Conservation (phyloP, 2,329 filamentous ascomycete species). For the Arthrobotrys megalospora region DNA sequence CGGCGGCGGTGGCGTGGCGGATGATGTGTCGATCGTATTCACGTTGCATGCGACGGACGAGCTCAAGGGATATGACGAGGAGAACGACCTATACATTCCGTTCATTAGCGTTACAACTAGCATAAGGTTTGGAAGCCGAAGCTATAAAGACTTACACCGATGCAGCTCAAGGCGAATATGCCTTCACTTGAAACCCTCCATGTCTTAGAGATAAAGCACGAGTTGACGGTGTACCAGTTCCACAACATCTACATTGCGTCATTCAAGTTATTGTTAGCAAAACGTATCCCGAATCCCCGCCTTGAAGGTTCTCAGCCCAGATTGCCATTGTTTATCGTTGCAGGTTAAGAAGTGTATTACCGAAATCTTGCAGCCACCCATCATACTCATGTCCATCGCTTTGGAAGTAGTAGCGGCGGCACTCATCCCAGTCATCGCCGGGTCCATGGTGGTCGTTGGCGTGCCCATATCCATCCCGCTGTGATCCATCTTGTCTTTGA, state of each 20-base stretch:
- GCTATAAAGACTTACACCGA: constrained; percentile 71
- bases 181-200: constrained; percentile 80
- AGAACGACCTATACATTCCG: constrained; percentile 71
- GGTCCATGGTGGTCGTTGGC: constrained; percentile 41
- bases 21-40: constrained; percentile 81
- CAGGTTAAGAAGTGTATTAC: constrained; percentile 29
- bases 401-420: constrained; percentile 29
- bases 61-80: constrained; percentile 80
- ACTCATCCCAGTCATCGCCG: constrained; percentile 58
- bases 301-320: background rate
- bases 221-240: constrained; percentile 82
- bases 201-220: constrained; percentile 78
- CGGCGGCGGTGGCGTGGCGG: constrained; percentile 66
- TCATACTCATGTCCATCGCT: constrained; percentile 54
- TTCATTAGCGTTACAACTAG: background rate
- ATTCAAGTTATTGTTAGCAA: constrained; percentile 5
- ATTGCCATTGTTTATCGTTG: background rate
- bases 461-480: constrained; percentile 23
- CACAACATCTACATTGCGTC: constrained; percentile 77
- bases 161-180: constrained; percentile 85
- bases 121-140: background rate
- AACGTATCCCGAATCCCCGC: background rate
- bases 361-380: constrained; percentile 58
- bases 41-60: constrained; percentile 78
- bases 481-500: constrained; percentile 38